phyloP scores from a whole-genome alignment of 78 protist genomes.

The Polysphondylium violaceum region DNA sequence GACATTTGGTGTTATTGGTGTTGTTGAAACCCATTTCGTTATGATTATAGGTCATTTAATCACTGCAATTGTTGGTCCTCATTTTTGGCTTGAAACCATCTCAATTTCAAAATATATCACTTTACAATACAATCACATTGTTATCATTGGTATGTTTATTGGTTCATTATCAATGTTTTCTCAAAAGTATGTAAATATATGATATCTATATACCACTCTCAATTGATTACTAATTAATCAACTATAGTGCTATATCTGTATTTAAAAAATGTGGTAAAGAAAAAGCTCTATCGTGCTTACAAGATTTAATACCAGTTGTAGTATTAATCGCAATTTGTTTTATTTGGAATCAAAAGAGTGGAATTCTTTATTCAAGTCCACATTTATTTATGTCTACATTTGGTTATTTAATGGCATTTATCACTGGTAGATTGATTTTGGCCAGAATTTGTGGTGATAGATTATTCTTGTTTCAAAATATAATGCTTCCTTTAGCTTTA shows the following conservation, averaged over 20 bases:
- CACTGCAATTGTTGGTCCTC: constrained; percentile 48
- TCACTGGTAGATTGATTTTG: constrained; percentile 58
- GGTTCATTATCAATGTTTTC: too few relatives aligned
- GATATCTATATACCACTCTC: not conserved
- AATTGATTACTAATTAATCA: not conserved
- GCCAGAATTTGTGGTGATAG: constrained; percentile 71
- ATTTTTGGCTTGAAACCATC: constrained; percentile 30
- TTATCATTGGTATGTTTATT: not conserved
- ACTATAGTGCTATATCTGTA: constrained; percentile 9
- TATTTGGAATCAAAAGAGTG: constrained; percentile 27
- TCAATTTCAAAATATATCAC: not conserved
- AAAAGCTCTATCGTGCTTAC: not conserved
- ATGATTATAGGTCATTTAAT: constrained; percentile 61
- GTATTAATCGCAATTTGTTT: not conserved
- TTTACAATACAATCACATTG: constrained; percentile 3
- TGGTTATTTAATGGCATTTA: constrained; percentile 61
- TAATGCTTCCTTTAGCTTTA: constrained; percentile 54
- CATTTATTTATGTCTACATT: constrained; percentile 34
- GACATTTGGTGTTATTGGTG: constrained; percentile 57
- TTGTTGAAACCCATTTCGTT: constrained; percentile 54
- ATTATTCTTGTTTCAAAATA: constrained; percentile 27
- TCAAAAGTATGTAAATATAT: too few relatives aligned
- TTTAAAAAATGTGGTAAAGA: constrained; percentile 34
- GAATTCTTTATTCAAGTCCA: constrained; percentile 31
- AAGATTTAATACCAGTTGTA: constrained; percentile 38